Evolutionary conservation across 768 basidiomycete genomes (phyloP), one percentile per base, ranked within the genome.

Genomic region (Mycena pura): DNA sequence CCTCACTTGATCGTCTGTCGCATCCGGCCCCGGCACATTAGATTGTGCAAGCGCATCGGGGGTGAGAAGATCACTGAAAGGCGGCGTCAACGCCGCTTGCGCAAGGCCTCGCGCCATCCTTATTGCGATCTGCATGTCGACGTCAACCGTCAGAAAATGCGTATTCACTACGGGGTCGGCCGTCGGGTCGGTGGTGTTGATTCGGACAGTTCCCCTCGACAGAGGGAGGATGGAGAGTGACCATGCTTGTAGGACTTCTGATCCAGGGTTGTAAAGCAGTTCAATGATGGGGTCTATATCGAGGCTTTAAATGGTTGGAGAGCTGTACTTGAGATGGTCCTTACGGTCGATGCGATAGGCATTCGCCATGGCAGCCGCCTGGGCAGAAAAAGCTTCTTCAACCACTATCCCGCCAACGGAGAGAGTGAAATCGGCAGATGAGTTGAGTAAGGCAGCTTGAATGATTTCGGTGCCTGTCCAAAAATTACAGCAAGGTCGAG

Each of bases 281-380:
- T 66, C 64, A 29, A 66, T 58, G 15, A 62, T 57, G 11, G 64
- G 60, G 27, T 65, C 64, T 57, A n/a, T 11, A 32, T 19, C 22
- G 7, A 44, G 4, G 29, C 17, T 32, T 31, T 5, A 45, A 24
- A n/a, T n/a, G n/a, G n/a, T 56, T 31, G 24, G 29, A 24, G 21
- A 27, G 5, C 2, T 13, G 19, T 14, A 25, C 15, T 25, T 41
- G 48, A 8, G 15, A 21, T 22, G 38, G 24, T 53, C 19, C 56
- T 45, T 41, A 65, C 61, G 64, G 52, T 66, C 60, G 31, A 62
- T 59, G 4, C 49, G 31, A 45, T 58, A 66, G 24, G 64, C 64
- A 25, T 62, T 19, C n/a, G 61, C 64, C 25, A 43, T 59, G 9
- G 62, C 21, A 44, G 43, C 21, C 2, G 64, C 60, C 25, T 66